phyloP scores from a whole-genome alignment of 2,329 filamentous ascomycete genomes.

The Trichoderma polysporum region DNA sequence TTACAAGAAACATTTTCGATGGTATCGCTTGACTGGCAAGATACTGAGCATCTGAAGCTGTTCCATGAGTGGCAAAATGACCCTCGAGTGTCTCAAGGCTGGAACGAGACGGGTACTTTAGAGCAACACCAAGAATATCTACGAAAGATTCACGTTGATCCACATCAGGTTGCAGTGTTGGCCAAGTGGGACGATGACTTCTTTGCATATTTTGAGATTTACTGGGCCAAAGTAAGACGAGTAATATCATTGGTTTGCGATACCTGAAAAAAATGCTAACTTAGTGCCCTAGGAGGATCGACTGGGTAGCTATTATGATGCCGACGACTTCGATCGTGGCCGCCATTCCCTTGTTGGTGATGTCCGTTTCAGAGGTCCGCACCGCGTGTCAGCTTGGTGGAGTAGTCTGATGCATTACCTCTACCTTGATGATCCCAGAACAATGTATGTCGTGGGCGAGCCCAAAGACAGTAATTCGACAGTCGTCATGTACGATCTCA shows the following conservation, averaged over 20 bases:
- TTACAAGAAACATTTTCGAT: constrained; percentile 75
- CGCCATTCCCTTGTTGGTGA: constrained; percentile 60
- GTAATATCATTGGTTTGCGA: not conserved
- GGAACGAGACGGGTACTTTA: constrained; percentile 75
- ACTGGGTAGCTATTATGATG: constrained; percentile 56
- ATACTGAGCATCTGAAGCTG: constrained; percentile 63
- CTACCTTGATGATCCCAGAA: constrained; percentile 61
- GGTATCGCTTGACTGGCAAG: constrained; percentile 66
- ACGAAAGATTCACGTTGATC: constrained; percentile 65
- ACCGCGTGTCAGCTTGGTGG: constrained; percentile 63
- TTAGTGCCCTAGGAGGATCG: constrained; percentile 49
- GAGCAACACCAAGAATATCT: constrained; percentile 75
- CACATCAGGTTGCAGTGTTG: constrained; percentile 68
- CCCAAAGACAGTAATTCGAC: constrained; percentile 69
- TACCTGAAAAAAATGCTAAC: not conserved
- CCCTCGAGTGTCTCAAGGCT: constrained; percentile 74
- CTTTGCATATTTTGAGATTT: constrained; percentile 79
- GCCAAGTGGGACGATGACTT: constrained; percentile 68
- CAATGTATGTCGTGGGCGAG: constrained; percentile 62
- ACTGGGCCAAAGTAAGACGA: constrained; percentile 61
- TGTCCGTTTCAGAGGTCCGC: constrained; percentile 58
- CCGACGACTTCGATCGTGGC: constrained; percentile 57
- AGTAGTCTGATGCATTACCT: constrained; percentile 62
- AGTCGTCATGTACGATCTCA: constrained; percentile 71
- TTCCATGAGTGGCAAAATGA: constrained; percentile 85